These are phyloP conservation scores for Entomortierella lignicola DNA, from an alignment of 192 early-diverging fungal genomes.

Conservation along the genomic window DNA sequence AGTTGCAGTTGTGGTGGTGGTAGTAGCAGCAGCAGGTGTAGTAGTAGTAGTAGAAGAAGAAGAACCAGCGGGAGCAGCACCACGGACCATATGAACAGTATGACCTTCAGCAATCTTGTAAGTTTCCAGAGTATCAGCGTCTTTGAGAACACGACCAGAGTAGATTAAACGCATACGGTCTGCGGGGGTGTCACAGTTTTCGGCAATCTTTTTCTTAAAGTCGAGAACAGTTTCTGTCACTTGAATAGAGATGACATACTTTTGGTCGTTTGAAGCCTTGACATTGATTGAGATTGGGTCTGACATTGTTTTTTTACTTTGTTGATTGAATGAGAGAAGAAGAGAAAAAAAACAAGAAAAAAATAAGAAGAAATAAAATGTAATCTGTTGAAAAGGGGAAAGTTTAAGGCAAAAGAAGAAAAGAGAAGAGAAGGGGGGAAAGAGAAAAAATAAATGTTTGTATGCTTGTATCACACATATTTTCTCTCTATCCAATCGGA, in stretches of 20 bases:
- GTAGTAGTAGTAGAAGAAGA: conserved; percentile 46
- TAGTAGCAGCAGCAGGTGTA: conserved; percentile 40
- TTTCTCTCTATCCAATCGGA: too few species aligned
- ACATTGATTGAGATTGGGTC: conserved; percentile 74
- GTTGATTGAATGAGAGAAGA: conserved; percentile 7
- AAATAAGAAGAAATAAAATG: conserved; percentile 3
- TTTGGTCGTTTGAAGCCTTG: conserved; percentile 78
- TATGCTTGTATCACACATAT: too few species aligned
- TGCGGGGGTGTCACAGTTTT: conserved; percentile 66
- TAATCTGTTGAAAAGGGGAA: too few species aligned
- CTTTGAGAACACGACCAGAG: conserved; percentile 94
- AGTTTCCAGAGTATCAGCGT: conserved; percentile 73
- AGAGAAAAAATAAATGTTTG: too few species aligned
- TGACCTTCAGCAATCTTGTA: conserved; percentile 91
- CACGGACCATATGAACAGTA: conserved; percentile 92
- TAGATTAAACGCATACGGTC: conserved; percentile 89
- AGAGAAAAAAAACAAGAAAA: conserved; percentile 3
- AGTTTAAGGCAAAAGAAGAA: too few species aligned
- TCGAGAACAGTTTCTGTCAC: conserved; percentile 70
- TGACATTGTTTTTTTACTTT: conserved; percentile 52
- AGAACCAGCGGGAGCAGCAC: conserved; percentile 55
- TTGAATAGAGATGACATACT: conserved; percentile 69
- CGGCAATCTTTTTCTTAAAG: conserved; percentile 82
- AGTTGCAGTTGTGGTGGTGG: conserved; percentile 43
- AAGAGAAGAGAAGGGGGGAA: too few species aligned